A percentile compares a stretch with the other conserved stretches of the same genome.
phyloP scores from a whole-genome alignment of 495 filamentous ascomycete genomes.

The Jackrogersella multiformis region DNA sequence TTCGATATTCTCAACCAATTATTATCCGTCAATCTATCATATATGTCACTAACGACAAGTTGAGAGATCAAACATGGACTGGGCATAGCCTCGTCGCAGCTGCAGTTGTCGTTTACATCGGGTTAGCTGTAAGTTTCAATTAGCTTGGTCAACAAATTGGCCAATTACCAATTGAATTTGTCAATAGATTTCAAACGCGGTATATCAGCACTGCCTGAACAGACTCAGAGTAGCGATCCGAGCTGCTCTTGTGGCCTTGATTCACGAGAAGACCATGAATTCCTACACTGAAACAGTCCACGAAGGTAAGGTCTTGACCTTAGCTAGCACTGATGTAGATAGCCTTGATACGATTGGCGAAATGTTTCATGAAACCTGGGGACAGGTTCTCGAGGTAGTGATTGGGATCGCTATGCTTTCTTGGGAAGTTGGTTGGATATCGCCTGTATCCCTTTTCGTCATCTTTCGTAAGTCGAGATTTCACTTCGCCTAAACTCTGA shows the following conservation, averaged over 20 bases:
- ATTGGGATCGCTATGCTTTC: constrained; percentile 68
- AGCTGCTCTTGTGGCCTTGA: constrained; percentile 65
- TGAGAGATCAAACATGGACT: constrained; percentile 43
- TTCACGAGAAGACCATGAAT: constrained; percentile 64
- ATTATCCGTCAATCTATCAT: constrained; percentile 65
- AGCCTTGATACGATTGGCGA: constrained; percentile 42
- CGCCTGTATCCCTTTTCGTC: constrained; percentile 64
- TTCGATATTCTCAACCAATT: constrained; percentile 70
- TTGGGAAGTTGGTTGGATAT: constrained; percentile 64
- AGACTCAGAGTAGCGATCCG: constrained; percentile 67
- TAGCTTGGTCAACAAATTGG: no score
- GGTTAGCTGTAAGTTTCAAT: constrained; percentile 61
- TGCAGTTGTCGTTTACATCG: constrained; percentile 66
- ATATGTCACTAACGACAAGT: constrained; percentile 51
- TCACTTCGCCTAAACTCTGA: not conserved
- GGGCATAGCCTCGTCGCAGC: constrained; percentile 67
- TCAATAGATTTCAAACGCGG: constrained; percentile 58
- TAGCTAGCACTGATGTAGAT: constrained; percentile 64
- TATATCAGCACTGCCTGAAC: constrained; percentile 67
- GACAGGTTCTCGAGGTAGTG: constrained; percentile 64
- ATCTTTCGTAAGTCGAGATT: constrained; percentile 56
- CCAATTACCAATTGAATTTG: not conserved
- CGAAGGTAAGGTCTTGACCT: constrained; percentile 64
- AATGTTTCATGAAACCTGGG: constrained; percentile 59
- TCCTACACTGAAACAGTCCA: constrained; percentile 55